Conservation (phyloP, 805 yeast species). For the Cyberlindnera americana region DNA sequence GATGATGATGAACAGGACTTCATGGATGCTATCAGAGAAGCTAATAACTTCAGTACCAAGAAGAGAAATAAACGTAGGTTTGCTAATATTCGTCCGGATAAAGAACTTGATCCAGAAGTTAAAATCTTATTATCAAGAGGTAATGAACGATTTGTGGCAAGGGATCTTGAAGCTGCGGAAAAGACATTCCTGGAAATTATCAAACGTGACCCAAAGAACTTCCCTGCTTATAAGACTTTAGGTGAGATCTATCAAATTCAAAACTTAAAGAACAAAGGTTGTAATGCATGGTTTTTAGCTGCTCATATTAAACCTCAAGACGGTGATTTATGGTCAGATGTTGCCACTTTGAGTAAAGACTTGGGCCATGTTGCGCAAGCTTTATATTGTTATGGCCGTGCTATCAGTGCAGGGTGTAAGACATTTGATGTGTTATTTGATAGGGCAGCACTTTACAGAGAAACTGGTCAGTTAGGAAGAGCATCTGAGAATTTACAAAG, state of each 20-base stretch:
- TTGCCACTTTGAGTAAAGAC: slow-evolving; percentile 64
- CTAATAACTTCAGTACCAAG: slow-evolving; percentile 57
- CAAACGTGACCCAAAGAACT: slow-evolving; percentile 70
- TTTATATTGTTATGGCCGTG: slow-evolving; percentile 69
- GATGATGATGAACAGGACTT: slow-evolving; percentile 44
- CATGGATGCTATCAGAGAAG: slow-evolving; percentile 63
- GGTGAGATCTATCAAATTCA: slow-evolving; percentile 78
- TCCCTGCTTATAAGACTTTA: slow-evolving; percentile 80
- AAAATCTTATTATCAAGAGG: slow-evolving; percentile 64
- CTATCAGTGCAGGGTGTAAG: slow-evolving; percentile 45
- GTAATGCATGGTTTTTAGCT: slow-evolving; percentile 78
- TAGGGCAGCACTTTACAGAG: slow-evolving; percentile 64
- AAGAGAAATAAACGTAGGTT: slow-evolving; percentile 32
- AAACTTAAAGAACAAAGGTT: slow-evolving; percentile 66
- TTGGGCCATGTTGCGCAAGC: slow-evolving; percentile 74
- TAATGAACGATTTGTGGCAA: slow-evolving; percentile 72
- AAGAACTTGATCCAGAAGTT: slow-evolving; percentile 69
- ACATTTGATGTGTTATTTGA: slow-evolving; percentile 56
- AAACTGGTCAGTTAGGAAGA: slow-evolving; percentile 61
- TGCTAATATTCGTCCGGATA: slow-evolving; percentile 30
- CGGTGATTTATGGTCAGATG: slow-evolving; percentile 70
- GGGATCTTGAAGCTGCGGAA: slow-evolving; percentile 58
- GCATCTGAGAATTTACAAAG: slow-evolving; percentile 72
- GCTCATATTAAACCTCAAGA: slow-evolving; percentile 76
- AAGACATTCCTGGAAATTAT: slow-evolving; percentile 65